Percentiles rank a stretch among this genome's conserved stretches.
Conservation (phyloP, 2,329 filamentous ascomycete genomes). For the Hirsutella thompsonii region DNA sequence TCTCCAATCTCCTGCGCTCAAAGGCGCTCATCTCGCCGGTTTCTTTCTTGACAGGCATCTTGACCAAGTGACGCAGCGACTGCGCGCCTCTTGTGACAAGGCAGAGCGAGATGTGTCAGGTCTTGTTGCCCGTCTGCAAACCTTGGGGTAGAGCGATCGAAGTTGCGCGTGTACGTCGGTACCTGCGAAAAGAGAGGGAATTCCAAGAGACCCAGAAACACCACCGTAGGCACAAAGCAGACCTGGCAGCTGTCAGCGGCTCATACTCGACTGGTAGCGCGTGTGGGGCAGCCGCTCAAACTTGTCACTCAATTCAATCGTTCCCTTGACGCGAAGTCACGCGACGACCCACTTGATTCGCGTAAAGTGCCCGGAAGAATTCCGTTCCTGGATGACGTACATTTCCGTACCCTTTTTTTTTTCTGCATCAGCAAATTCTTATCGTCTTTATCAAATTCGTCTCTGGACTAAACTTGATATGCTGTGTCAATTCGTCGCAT, state of each 20-base stretch:
- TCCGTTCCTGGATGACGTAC: neutral
- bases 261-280: neutral
- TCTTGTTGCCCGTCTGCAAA: too few relatives aligned
- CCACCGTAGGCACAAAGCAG: too few relatives aligned
- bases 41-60: conserved; percentile 33
- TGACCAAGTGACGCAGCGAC: neutral
- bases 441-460: too few relatives aligned
- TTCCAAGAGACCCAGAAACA: too few relatives aligned
- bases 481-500: neutral
- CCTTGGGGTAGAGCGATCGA: too few relatives aligned
- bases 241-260: too few relatives aligned
- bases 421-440: too few relatives aligned
- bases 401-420: too few relatives aligned
- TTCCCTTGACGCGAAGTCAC: conserved; percentile 7
- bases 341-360: conserved; percentile 1
- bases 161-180: too few relatives aligned
- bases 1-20: conserved; percentile 71
- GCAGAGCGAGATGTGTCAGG: neutral
- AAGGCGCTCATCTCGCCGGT: conserved; percentile 58
- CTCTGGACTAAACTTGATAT: neutral
- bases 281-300: neutral
- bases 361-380: neutral
- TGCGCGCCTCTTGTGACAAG: neutral
- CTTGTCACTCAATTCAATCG: too few relatives aligned
- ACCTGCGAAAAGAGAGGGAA: too few relatives aligned